Percentiles rank a stretch among this genome's conserved stretches.
Evolutionary conservation across 164 flowering plant genomes (phyloP).

Genomic region (Echeveria elegans): DNA sequence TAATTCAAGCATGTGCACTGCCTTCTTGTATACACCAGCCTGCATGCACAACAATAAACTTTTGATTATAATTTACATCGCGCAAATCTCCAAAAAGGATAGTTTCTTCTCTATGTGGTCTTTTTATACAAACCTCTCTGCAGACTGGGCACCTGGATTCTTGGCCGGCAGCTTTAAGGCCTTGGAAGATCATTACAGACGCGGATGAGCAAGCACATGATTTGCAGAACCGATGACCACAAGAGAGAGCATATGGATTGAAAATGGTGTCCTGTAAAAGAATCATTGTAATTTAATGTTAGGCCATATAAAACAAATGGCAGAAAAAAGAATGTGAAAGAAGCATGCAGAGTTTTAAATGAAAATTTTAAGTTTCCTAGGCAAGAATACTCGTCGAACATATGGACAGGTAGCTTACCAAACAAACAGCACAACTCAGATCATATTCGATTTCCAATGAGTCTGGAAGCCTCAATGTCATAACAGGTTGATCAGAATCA

Average conservation of each 20-base stretch:
- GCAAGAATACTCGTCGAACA: background rate
- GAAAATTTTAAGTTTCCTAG: background rate
- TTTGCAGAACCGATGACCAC: slow-evolving; percentile 90
- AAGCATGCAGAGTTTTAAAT: background rate
- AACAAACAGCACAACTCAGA: slow-evolving; percentile 76
- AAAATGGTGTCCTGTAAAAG: slow-evolving; percentile 55
- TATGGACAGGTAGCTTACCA: slow-evolving; percentile 40
- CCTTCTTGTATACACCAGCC: slow-evolving; percentile 51
- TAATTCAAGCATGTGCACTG: slow-evolving; percentile 50
- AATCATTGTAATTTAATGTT: slow-evolving; percentile 1
- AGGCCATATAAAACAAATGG: background rate
- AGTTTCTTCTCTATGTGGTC: background rate
- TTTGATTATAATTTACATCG: background rate
- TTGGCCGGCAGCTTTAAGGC: slow-evolving; percentile 49
- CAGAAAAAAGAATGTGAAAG: background rate
- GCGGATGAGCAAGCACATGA: slow-evolving; percentile 79
- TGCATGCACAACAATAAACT: slow-evolving; percentile 19
- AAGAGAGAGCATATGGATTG: slow-evolving; percentile 77
- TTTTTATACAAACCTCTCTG: slow-evolving; percentile 49
- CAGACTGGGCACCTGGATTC: slow-evolving; percentile 74
- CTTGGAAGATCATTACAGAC: slow-evolving; percentile 58
- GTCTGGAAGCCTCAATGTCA: slow-evolving; percentile 52
- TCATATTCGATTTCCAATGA: slow-evolving; percentile 53
- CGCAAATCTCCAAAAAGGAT: background rate
- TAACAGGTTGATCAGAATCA: slow-evolving; percentile 24